These are phyloP conservation scores for Serpula lacrymans DNA, from an alignment of 768 basidiomycete species.

Conservation along the genomic window DNA sequence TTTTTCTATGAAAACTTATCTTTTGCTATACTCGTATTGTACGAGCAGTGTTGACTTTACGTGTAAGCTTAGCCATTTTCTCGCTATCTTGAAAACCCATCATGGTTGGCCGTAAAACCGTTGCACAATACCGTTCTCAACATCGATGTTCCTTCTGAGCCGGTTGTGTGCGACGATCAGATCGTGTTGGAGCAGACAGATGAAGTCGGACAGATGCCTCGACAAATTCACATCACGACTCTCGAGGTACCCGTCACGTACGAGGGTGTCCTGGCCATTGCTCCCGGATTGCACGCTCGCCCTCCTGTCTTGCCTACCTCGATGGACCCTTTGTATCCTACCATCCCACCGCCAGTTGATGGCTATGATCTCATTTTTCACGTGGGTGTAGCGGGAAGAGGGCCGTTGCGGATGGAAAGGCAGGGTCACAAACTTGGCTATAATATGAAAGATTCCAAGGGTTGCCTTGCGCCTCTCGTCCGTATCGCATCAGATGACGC, in stretches of 20 bases:
- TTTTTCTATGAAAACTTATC: conserved; percentile 18
- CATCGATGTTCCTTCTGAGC: conserved; percentile 32
- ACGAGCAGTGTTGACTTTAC: conserved; percentile 16
- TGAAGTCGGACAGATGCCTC: conserved; percentile 17
- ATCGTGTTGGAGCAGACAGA: conserved; percentile 7
- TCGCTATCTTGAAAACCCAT: conserved; percentile 58
- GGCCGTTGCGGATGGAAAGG: conserved; percentile 60
- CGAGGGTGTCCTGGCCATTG: conserved; percentile 48
- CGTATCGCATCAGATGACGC: conserved; percentile 25
- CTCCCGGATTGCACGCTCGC: conserved; percentile 57
- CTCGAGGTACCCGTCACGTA: conserved; percentile 60
- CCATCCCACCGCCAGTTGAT: conserved; percentile 38
- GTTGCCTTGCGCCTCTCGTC: conserved; percentile 48
- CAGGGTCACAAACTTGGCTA: conserved; percentile 68
- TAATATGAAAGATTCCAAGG: conserved; percentile 62
- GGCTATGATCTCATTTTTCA: conserved; percentile 73
- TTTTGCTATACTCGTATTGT: conserved; percentile 16
- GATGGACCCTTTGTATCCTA: conserved; percentile 32
- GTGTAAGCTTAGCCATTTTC: conserved; percentile 47
- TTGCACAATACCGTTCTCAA: conserved; percentile 54
- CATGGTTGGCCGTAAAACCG: conserved; percentile 66
- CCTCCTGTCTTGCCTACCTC: conserved; percentile 49
- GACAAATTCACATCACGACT: conserved; percentile 56
- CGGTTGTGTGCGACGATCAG: conserved; percentile 18
- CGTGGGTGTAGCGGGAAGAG: conserved; percentile 64